Evolutionary conservation across 2,329 filamentous ascomycete species (phyloP).

Genomic region (Botrytis hyacinthi): DNA sequence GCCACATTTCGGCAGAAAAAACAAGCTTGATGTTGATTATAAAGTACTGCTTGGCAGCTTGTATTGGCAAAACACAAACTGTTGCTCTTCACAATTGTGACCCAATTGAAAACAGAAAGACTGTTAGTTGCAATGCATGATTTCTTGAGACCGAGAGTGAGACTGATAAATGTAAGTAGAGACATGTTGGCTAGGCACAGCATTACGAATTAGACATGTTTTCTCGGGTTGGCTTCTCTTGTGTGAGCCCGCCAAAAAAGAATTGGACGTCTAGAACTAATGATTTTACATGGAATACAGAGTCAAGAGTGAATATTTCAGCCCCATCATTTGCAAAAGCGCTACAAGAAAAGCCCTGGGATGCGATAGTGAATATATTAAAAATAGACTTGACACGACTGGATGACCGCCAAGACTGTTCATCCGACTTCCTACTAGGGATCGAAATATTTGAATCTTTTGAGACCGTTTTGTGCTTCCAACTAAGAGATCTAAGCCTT

Average conservation of each 20-base stretch:
- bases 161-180: not conserved
- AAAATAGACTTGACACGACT: not conserved
- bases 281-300: not conserved
- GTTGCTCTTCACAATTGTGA: not conserved
- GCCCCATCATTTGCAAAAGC: not conserved
- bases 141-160: not conserved
- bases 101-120: not conserved
- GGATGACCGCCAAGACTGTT: not conserved
- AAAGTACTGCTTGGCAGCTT: not conserved
- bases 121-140: not conserved
- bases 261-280: rapidly evolving
- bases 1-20: not conserved
- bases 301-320: not conserved
- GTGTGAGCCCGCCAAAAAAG: not conserved
- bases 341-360: not conserved
- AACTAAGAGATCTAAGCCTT: not conserved
- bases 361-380: not conserved
- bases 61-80: not conserved
- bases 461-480: not conserved
- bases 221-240: not conserved
- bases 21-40: not conserved
- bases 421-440: not conserved
- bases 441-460: not conserved
- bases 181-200: not conserved
- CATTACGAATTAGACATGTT: no score